These are phyloP conservation scores for Lagenidium sp. DNA, from an alignment of 352 stramenopile species.

Conservation along the genomic window DNA sequence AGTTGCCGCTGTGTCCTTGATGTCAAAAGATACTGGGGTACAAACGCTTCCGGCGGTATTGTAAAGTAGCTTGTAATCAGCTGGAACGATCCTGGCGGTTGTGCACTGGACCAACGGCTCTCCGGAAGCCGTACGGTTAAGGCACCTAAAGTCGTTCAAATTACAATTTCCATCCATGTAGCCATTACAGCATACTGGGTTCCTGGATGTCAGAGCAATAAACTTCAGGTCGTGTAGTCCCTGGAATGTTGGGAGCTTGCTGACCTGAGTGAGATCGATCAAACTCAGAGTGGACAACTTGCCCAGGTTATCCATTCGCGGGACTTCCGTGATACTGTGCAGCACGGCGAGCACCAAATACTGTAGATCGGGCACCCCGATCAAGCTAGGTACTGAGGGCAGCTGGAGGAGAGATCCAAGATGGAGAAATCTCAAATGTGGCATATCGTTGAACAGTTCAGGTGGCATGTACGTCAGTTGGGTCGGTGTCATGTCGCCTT, in stretches of 20 bases:
- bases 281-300: too few species aligned
- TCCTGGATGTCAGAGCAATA: neutral
- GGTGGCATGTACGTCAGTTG: neutral
- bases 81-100: neutral
- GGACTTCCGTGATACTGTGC: neutral
- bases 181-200: conserved; percentile 4
- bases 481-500: neutral
- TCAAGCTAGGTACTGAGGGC: neutral
- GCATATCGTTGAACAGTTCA: conserved; percentile 1
- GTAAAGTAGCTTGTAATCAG: neutral
- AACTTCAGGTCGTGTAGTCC: neutral
- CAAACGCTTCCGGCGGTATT: neutral
- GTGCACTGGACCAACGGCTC: conserved; percentile 2
- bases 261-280: too few species aligned
- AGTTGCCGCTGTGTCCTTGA: too few species aligned
- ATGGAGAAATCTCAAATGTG: conserved; percentile 4
- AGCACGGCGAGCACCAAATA: conserved; percentile 1
- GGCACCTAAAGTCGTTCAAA: conserved; percentile 3
- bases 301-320: too few species aligned
- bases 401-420: conserved; percentile 2
- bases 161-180: neutral
- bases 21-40: neutral
- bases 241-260: too few species aligned
- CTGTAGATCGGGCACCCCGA: neutral
- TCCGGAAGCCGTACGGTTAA: neutral